Evolutionary conservation across 495 filamentous ascomycete species (phyloP), one percentile per base, ranked within the genome.

Genomic region (Durotheca rogersii): DNA sequence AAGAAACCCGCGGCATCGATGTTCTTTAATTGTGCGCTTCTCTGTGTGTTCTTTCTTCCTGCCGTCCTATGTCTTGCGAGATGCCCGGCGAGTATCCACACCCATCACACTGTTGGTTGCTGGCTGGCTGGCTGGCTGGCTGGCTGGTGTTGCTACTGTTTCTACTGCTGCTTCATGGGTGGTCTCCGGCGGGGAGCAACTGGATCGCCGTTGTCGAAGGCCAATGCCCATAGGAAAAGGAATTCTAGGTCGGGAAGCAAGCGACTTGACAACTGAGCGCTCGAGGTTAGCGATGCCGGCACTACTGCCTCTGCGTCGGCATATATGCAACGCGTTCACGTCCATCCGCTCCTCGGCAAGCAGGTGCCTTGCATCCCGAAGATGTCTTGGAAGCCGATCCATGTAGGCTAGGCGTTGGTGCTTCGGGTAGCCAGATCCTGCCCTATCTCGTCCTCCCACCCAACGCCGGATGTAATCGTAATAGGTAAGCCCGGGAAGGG

Each of bases 331-430:
- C n/a, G n/a, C n/a, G n/a, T n/a, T n/a, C n/a, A n/a, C n/a, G n/a
- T n/a, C n/a, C n/a, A n/a, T n/a, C 40, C 56, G 49, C 39, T 53
- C 31, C 50, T 59, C 56, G 56, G 56, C 50, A 53, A 53, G 50
- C 53, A 41, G n/a, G 33, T 53, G 35, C 39, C 34, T 40, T 44
- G 16, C 49, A 41, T 34, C 7, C 50, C 56, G 40, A 46, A 51
- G 35, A 36, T 41, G 40, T 53, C 56, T 47, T 53, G 50, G 50
- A 35, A 47, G 56, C 56, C 56, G 56, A 59, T 53, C 48, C 49
- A 59, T 50, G 56, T 59, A 49, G 49, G 56, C 40, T 59, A 53
- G 35, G 45, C 32, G 31, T 31, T 38, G 30, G n/a, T n/a, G 34
- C 49, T 15, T 53, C 49, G 46, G 56, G 45, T 59, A 50, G 56